Percentiles rank a stretch among this genome's conserved stretches.
phyloP scores from a whole-genome alignment of 1,284 basidiomycete genomes.

The Calocybe gambosa region DNA sequence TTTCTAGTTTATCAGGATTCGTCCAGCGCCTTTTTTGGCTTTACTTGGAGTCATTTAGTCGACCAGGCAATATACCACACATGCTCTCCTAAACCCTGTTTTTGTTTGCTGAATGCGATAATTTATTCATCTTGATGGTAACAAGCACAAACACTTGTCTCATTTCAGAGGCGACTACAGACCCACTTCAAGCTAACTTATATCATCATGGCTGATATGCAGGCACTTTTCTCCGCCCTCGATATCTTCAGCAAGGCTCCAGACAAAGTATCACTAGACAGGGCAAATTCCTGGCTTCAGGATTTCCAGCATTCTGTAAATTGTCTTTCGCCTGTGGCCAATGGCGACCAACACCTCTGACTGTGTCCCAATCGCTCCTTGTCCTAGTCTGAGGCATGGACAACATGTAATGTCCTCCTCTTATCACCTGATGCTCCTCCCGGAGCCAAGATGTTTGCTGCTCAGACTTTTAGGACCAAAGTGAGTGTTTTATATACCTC shows the following conservation, averaged over 20 bases:
- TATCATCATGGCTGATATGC: slow-evolving; percentile 54
- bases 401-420: slow-evolving; percentile 88
- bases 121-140: background rate
- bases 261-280: slow-evolving; percentile 77
- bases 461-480: slow-evolving; percentile 95
- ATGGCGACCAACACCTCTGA: slow-evolving; percentile 55
- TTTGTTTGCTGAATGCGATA: background rate
- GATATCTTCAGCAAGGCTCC: slow-evolving; percentile 74
- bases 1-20: slow-evolving; percentile 43
- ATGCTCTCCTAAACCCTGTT: slow-evolving; percentile 14
- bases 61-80: slow-evolving; percentile 34
- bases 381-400: slow-evolving; percentile 91
- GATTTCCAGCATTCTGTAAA: slow-evolving; percentile 96
- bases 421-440: slow-evolving; percentile 73
- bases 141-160: slow-evolving; percentile 13
- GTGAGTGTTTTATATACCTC: slow-evolving; percentile 38
- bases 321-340: slow-evolving; percentile 66
- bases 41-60: slow-evolving; percentile 26
- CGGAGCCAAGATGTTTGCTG: slow-evolving; percentile 89
- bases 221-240: slow-evolving; percentile 65
- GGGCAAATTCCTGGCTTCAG: slow-evolving; percentile 88
- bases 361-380: slow-evolving; percentile 43
- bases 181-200: slow-evolving; percentile 9
- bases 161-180: slow-evolving; percentile 8
- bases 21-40: slow-evolving; percentile 29